Evolutionary conservation across 805 yeast genomes (phyloP).

Genomic region (Groenewaldozyma salmanticensis): DNA sequence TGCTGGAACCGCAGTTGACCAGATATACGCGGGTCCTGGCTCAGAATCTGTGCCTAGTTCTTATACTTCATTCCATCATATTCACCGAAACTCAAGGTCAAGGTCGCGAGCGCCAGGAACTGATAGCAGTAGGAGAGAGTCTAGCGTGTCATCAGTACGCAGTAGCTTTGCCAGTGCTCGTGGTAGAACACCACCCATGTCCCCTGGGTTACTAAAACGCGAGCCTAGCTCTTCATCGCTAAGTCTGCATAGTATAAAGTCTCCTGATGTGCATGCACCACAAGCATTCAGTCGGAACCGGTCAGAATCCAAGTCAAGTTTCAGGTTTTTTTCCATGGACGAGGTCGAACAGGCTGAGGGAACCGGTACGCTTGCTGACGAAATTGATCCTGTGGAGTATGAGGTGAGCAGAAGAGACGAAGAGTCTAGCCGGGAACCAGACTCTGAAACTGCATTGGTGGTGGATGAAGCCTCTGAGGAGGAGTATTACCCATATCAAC

Average conservation of each 20-base stretch:
- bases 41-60: conserved; percentile 63
- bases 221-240: not conserved
- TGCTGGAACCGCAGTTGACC: conserved; percentile 29
- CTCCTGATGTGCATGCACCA: not conserved
- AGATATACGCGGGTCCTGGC: conserved; percentile 65
- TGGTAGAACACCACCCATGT: too few relatives aligned
- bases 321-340: conserved; percentile 73
- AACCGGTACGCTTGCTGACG: conserved; percentile 53
- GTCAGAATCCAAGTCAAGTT: conserved; percentile 31
- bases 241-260: not conserved
- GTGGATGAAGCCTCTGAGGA: conserved; percentile 22
- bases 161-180: too few relatives aligned
- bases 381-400: conserved; percentile 26
- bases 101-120: conserved; percentile 11
- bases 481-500: conserved; percentile 6
- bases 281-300: conserved; percentile 9
- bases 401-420: conserved; percentile 15
- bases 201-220: not conserved
- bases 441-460: not conserved
- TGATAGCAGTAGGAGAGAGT: conserved; percentile 5
- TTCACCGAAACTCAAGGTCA: conserved; percentile 15
- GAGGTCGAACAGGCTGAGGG: conserved; percentile 86
- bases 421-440: conserved; percentile 9
- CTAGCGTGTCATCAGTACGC: not conserved
- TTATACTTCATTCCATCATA: conserved; percentile 54